Conservation (phyloP, 2,329 filamentous ascomycete species). For the Alternaria conjuncta region DNA sequence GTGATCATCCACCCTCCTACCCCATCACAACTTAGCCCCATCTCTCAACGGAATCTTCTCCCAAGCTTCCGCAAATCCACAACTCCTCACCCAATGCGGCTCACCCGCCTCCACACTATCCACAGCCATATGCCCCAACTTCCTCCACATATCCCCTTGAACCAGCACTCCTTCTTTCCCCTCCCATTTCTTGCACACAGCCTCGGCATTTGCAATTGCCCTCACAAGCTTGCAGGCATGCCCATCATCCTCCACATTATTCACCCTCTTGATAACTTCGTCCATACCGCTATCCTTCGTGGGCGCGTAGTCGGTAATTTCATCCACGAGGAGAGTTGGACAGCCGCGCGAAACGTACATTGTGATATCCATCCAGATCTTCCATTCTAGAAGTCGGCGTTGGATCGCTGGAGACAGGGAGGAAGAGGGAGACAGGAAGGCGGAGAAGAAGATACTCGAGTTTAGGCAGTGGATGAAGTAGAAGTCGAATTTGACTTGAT, state of each 20-base stretch:
- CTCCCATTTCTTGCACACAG: constrained; percentile 56
- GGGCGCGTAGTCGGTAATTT: constrained; percentile 67
- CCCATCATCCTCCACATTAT: constrained; percentile 71
- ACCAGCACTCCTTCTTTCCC: constrained; percentile 56
- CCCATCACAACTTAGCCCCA: constrained; percentile 28
- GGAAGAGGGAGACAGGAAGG: constrained; percentile 62
- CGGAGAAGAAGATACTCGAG: constrained; percentile 73
- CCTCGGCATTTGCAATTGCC: constrained; percentile 70
- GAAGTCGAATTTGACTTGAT: constrained; percentile 74
- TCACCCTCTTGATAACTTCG: constrained; percentile 54
- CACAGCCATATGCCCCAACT: constrained; percentile 65
- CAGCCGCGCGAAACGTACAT: constrained; percentile 74
- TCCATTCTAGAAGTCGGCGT: constrained; percentile 78
- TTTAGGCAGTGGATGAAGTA: constrained; percentile 82
- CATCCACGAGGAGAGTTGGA: constrained; percentile 65
- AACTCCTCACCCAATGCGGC: constrained; percentile 65
- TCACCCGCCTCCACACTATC: constrained; percentile 65
- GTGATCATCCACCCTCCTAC: not conserved
- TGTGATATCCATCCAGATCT: constrained; percentile 75
- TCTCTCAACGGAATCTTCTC: constrained; percentile 47
- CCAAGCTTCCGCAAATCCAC: constrained; percentile 73
- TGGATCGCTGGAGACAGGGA: constrained; percentile 70
- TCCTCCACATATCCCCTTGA: constrained; percentile 65
- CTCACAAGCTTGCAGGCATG: constrained; percentile 79
- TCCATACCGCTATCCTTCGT: constrained; percentile 51